These are phyloP conservation scores for Gossypium rotundifolium DNA, from an alignment of 345 rosid species.

Conservation along the genomic window DNA sequence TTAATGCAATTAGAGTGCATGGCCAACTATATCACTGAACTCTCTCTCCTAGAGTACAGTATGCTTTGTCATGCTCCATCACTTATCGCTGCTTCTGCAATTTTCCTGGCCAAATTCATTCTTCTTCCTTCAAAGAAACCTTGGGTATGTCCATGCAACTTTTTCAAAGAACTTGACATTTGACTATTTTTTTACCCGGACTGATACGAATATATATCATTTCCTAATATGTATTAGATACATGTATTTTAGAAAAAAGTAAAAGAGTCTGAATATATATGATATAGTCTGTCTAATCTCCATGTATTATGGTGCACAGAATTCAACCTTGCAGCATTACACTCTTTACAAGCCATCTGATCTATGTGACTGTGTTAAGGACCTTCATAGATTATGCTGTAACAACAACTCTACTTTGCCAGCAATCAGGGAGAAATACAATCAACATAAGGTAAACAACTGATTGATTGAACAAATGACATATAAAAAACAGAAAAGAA, in stretches of 20 bases:
- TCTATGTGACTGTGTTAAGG: constrained; percentile 58
- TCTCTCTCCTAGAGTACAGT: constrained; percentile 70
- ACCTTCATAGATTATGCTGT: constrained; percentile 57
- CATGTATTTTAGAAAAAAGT: no score
- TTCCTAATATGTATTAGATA: no score
- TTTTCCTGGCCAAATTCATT: constrained; percentile 71
- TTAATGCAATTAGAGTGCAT: constrained; percentile 72
- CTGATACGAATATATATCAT: no score
- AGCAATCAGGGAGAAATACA: constrained; percentile 82
- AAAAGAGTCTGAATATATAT: no score
- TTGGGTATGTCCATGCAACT: constrained; percentile 49
- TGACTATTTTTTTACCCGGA: no score
- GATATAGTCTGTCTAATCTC: not conserved
- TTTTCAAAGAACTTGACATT: no score
- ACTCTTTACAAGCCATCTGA: constrained; percentile 64
- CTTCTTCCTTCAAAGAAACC: constrained; percentile 70
- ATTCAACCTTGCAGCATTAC: constrained; percentile 77
- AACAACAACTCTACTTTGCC: constrained; percentile 46
- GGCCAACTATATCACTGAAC: constrained; percentile 71
- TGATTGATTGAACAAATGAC: no score
- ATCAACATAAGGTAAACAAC: constrained; percentile 70
- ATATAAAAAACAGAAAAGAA: no score
- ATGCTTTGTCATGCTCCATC: constrained; percentile 82
- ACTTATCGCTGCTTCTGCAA: constrained; percentile 77
- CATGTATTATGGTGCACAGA: constrained; percentile 34